A percentile compares a stretch with the other conserved stretches of the same genome.
Conservation (phyloP, 345 rosid species). For the Gynandropsis gynandra region DNA sequence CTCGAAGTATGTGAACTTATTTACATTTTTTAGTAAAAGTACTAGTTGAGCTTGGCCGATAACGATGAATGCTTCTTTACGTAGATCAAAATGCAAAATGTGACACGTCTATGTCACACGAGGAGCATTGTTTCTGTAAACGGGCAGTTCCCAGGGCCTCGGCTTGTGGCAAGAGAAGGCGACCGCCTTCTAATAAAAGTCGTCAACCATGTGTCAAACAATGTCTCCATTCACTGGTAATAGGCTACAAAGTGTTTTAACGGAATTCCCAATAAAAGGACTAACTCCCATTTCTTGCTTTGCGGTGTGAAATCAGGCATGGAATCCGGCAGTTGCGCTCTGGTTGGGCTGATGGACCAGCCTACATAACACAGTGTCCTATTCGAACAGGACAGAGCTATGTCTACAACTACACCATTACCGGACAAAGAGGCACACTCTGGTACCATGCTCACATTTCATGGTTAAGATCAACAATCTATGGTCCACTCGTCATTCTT, state of each 20-base stretch:
- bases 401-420: slow-evolving; percentile 48
- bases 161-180: slow-evolving; percentile 63
- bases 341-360: slow-evolving; percentile 66
- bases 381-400: slow-evolving; percentile 49
- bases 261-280: no score
- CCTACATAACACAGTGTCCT: slow-evolving; percentile 58
- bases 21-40: neutral
- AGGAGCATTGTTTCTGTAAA: slow-evolving; percentile 72
- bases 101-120: slow-evolving; percentile 59
- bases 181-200: slow-evolving; percentile 60
- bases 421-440: slow-evolving; percentile 56
- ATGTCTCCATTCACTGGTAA: slow-evolving; percentile 67
- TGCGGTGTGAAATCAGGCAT: slow-evolving; percentile 36
- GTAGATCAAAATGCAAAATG: slow-evolving; percentile 51
- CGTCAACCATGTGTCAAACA: slow-evolving; percentile 57
- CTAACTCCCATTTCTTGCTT: neutral
- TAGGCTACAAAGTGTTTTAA: neutral
- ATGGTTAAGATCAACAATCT: slow-evolving; percentile 51
- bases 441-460: slow-evolving; percentile 47
- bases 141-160: slow-evolving; percentile 63
- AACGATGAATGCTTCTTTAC: neutral
- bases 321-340: slow-evolving; percentile 47
- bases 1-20: slow-evolving; percentile 43
- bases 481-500: slow-evolving; percentile 48
- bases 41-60: neutral